Evolutionary conservation across 208 protist genomes (phyloP), one percentile per base, ranked within the genome.

Genomic region (Crithidia bombi): DNA sequence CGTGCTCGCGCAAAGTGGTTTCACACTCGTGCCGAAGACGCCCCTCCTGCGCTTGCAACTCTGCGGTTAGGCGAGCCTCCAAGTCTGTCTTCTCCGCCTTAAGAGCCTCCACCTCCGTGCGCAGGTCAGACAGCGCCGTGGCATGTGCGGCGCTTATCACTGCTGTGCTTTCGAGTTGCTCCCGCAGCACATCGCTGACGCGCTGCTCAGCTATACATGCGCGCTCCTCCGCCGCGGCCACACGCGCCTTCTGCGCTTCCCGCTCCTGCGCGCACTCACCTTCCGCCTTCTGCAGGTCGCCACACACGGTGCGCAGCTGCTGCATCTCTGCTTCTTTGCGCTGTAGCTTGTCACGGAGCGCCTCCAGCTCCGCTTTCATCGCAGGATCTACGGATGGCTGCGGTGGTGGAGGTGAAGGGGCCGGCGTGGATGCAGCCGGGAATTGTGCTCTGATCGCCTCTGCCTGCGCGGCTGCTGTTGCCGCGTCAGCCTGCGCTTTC

Each of bases 11-110:
- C 46, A 66, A 35, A 0, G 61, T 46, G 32, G 61, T 35, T 47
- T 57, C 38, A 17, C 35, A 33, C 15, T 68, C 63, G 2, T 30
- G 19, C 2, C 36, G 9, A 25, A 57, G 21, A 1, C 51, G 52
- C 17, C 50, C 64, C 30, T 52, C 50, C 38, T n/a, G 1, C n/a
- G 46, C 61, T 12, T 11, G 47, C 21, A 66, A 14, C n/a, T 39
- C 61, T 3, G 46, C 61, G 9, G 44, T 23, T 12, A 21, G 1
- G 23, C 26, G 10, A 12, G 3, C 21, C 3, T 54, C 61, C 12
- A 33, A n/a, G 17, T 35, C 5, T 7, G 61, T 35, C 61, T 28
- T 54, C 23, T 47, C 56, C 25, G 5, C 19, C 10, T 50, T 41
- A 2, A 46, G 11, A 19, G 46, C 30, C 3, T 25, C 61, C 12